Conservation (phyloP, 148 eudicot species). For the Dianthus caryophyllus region DNA sequence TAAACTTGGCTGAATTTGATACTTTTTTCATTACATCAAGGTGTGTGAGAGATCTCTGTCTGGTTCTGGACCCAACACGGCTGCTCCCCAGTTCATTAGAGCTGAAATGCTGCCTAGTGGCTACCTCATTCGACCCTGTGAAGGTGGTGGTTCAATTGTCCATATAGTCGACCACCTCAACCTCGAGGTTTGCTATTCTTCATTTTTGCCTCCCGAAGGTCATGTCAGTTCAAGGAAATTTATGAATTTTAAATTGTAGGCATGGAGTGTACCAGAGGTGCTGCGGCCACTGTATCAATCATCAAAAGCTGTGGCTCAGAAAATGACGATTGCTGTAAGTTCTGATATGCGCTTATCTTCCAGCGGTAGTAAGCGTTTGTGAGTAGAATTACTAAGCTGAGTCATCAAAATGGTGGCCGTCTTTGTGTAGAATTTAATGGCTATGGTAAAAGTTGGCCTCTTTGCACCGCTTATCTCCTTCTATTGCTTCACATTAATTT, state of each 20-base stretch:
- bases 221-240: conserved; percentile 7
- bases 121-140: conserved; percentile 88
- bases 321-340: conserved; percentile 86
- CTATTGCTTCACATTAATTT: background rate
- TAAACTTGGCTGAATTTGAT: background rate
- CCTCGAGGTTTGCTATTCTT: conserved; percentile 56
- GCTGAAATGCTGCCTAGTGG: conserved; percentile 97
- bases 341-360: background rate
- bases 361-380: background rate
- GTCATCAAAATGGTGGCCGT: background rate
- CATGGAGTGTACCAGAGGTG: conserved; percentile 97
- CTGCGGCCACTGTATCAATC: conserved; percentile 90
- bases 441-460: background rate
- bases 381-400: background rate
- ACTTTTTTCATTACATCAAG: conserved; percentile 33
- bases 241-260: conserved; percentile 36
- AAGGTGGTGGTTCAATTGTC: conserved; percentile 91
- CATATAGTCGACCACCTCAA: conserved; percentile 92
- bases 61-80: conserved; percentile 77
- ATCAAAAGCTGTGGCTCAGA: conserved; percentile 89
- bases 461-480: background rate
- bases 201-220: background rate
- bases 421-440: background rate
- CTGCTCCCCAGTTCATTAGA: conserved; percentile 74
- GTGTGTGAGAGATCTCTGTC: conserved; percentile 96